A percentile compares a stretch with the other conserved stretches of the same genome.
These are phyloP conservation scores for Aspergillus sclerotiicarbonarius DNA, from an alignment of 495 filamentous ascomycete genomes.

Conservation along the genomic window DNA sequence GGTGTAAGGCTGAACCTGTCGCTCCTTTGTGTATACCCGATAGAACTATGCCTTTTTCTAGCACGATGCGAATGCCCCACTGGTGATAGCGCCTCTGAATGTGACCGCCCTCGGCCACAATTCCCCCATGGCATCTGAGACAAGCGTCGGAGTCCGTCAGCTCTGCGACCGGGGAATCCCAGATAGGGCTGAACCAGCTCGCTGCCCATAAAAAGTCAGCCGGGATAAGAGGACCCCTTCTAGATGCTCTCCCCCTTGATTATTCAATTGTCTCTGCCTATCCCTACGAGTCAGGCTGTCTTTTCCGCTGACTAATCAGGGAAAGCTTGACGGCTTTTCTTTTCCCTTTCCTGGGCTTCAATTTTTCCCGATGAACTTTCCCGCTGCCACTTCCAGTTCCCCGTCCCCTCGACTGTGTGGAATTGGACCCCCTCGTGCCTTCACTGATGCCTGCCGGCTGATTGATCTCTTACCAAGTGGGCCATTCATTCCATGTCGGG, in stretches of 20 bases:
- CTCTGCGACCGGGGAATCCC: not conserved
- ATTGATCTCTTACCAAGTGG: constrained; percentile 18
- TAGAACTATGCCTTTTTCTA: not conserved
- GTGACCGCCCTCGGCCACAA: not conserved
- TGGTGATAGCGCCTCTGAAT: not conserved
- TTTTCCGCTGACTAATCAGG: not conserved
- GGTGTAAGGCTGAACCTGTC: not conserved
- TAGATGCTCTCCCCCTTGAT: not conserved
- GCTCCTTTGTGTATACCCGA: not conserved
- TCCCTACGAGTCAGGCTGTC: not conserved
- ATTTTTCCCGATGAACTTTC: constrained; percentile 11
- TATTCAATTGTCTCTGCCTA: too few species aligned
- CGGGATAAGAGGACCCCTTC: not conserved
- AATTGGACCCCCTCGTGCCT: not conserved
- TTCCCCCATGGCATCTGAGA: not conserved
- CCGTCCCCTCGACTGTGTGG: not conserved
- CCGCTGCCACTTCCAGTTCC: constrained; percentile 2
- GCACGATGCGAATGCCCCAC: not conserved
- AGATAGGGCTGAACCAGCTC: not conserved
- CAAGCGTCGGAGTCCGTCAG: not conserved
- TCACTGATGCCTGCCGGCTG: constrained; percentile 19
- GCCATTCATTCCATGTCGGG: constrained; percentile 37
- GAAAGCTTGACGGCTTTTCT: not conserved
- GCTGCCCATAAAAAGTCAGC: not conserved
- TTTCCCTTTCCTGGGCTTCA: not conserved